Conservation (phyloP, 2,329 filamentous ascomycete genomes). For the Apiospora koreana region DNA sequence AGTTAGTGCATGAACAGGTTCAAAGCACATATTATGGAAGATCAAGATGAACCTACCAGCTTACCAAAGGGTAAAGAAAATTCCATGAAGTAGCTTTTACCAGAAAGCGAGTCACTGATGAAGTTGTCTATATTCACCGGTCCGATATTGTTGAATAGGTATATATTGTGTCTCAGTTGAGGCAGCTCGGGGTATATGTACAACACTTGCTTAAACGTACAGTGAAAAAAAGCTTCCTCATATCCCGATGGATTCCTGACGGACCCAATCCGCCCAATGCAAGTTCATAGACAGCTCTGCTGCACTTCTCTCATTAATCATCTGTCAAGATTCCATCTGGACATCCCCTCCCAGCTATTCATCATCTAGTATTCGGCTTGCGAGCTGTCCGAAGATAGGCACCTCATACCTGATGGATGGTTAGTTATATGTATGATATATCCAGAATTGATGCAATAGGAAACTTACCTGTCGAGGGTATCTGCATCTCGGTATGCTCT, state of each 20-base stretch:
- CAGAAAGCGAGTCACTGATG: neutral
- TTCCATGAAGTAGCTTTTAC: neutral
- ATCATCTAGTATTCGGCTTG: constrained; percentile 15
- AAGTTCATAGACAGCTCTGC: constrained; percentile 1
- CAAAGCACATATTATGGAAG: no score
- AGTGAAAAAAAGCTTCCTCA: neutral
- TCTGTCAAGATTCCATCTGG: neutral
- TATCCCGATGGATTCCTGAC: neutral
- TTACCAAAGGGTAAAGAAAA: no score
- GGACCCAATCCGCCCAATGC: neutral
- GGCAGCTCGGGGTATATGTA: constrained; percentile 4
- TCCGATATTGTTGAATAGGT: neutral
- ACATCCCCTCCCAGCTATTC: neutral
- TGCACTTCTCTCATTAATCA: neutral
- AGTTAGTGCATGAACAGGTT: no score
- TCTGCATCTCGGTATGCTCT: constrained; percentile 84
- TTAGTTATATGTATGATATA: constrained; percentile 22
- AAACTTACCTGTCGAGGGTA: constrained; percentile 58
- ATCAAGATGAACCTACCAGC: no score
- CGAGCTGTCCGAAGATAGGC: constrained; percentile 15
- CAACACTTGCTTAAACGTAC: constrained; percentile 1
- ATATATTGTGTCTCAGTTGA: neutral
- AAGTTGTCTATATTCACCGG: neutral
- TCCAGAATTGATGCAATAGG: neutral
- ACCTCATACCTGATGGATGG: constrained; percentile 63